Conservation (phyloP, 129 eudicot species). For the Chrysanthemum lavandulifolium region DNA sequence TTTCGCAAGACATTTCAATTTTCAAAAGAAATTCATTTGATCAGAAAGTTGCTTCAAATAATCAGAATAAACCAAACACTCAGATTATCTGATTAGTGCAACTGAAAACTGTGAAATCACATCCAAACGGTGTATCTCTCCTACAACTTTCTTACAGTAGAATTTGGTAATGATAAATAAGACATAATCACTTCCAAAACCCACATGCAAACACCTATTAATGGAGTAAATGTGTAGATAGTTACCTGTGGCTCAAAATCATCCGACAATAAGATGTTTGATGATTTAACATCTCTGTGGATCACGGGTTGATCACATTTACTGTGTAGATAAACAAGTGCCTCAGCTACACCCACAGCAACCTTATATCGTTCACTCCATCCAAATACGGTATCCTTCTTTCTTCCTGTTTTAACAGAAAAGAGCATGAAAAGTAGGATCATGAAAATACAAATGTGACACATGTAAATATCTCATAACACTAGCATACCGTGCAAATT, state of each 20-base stretch:
- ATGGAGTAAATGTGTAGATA: conserved; percentile 18
- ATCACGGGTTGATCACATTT: conserved; percentile 64
- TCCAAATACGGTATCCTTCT: conserved; percentile 56
- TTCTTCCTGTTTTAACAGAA: conserved; percentile 41
- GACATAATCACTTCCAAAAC: no score
- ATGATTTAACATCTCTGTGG: conserved; percentile 94
- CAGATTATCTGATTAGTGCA: no score
- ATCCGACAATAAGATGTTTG: conserved; percentile 78
- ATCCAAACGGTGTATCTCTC: no score
- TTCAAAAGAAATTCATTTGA: no score
- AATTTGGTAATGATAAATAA: no score
- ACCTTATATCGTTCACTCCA: conserved; percentile 87
- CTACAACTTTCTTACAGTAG: no score
- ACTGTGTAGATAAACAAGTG: conserved; percentile 75
- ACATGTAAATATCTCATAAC: not conserved
- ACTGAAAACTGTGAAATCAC: no score
- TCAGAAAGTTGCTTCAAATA: no score
- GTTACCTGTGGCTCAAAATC: conserved; percentile 91
- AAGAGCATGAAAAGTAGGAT: conserved; percentile 2
- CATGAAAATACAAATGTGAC: conserved; percentile 1
- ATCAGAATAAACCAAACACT: no score
- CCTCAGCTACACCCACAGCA: conserved; percentile 90
- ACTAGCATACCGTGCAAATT: conserved; percentile 76
- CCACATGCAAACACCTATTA: not conserved
- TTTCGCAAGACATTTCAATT: no score